Percentiles rank a stretch among this genome's conserved stretches.
Evolutionary conservation across 2,329 filamentous ascomycete species (phyloP).

Genomic region (Phaeosphaeriaceae sp.): DNA sequence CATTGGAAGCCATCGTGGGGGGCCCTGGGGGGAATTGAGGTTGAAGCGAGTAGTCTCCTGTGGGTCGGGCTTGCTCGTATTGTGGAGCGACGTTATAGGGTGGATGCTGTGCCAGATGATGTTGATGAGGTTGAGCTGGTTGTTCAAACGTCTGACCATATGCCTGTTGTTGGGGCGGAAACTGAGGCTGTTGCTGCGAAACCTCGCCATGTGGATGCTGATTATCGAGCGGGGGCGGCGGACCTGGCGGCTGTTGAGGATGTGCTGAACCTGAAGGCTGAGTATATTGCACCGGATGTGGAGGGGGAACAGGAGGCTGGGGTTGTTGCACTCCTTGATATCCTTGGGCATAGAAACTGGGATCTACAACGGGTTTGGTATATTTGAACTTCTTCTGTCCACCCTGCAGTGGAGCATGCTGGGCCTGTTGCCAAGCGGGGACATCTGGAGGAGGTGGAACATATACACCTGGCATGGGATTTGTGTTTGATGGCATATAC

Average conservation of each 20-base stretch:
- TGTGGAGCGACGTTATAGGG: constrained; percentile 14
- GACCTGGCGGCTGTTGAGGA: constrained; percentile 22
- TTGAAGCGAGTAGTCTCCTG: constrained; percentile 17
- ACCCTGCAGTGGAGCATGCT: constrained; percentile 43
- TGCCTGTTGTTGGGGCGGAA: constrained; percentile 18
- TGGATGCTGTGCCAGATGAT: constrained; percentile 13
- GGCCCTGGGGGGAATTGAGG: constrained; percentile 8
- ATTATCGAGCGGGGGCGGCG: constrained; percentile 22
- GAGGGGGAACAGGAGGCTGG: constrained; percentile 2
- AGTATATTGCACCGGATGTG: constrained; percentile 18
- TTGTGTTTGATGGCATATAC: constrained; percentile 45
- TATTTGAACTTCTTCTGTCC: constrained; percentile 43
- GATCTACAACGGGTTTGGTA: constrained; percentile 36
- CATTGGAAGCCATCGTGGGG: constrained; percentile 4
- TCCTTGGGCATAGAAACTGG: constrained; percentile 33
- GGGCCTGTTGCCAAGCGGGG: constrained; percentile 47
- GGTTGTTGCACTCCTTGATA: constrained; percentile 26
- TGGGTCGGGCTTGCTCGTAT: constrained; percentile 12
- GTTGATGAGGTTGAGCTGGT: constrained; percentile 26
- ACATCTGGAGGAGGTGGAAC: constrained; percentile 47
- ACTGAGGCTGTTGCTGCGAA: constrained; percentile 7
- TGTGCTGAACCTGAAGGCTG: constrained; percentile 16
- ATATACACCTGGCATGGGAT: constrained; percentile 46
- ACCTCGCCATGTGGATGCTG: constrained; percentile 15
- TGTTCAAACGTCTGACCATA: constrained; percentile 15